Evolutionary conservation across 2,329 filamentous ascomycete species (phyloP).

Genomic region (Paraconiothyrium sp.): DNA sequence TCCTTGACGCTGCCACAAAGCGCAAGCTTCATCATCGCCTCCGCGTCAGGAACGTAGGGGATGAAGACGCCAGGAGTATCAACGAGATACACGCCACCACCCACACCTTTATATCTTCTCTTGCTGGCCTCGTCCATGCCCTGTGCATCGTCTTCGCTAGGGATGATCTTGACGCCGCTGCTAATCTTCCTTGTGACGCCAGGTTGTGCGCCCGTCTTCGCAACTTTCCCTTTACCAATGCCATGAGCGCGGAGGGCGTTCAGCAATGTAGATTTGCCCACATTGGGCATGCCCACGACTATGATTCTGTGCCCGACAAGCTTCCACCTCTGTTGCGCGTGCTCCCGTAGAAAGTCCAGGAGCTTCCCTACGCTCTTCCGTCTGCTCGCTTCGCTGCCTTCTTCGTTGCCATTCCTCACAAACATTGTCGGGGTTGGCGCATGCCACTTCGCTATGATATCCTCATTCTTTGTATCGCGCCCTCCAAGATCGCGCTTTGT

Average conservation of each 20-base stretch:
- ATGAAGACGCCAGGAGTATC: conserved; percentile 97
- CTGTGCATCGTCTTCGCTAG: conserved; percentile 58
- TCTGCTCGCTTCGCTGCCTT: conserved; percentile 36
- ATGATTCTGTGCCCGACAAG: conserved; percentile 86
- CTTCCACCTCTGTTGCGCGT: conserved; percentile 62
- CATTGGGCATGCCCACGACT: conserved; percentile 97
- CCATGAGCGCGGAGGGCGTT: conserved; percentile 81
- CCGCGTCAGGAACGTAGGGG: conserved; percentile 84
- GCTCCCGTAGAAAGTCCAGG: conserved; percentile 61
- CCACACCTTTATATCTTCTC: conserved; percentile 42
- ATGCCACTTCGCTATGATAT: conserved; percentile 65
- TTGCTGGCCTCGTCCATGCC: conserved; percentile 26
- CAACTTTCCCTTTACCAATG: conserved; percentile 74
- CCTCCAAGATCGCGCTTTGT: conserved; percentile 77
- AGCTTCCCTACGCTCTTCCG: conserved; percentile 47
- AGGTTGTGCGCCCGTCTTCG: conserved; percentile 84
- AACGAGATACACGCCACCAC: conserved; percentile 78
- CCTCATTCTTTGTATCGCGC: conserved; percentile 52
- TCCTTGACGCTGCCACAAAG: conserved; percentile 92
- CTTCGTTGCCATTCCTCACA: conserved; percentile 50
- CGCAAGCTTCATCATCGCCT: conserved; percentile 94
- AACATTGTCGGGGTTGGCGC: conserved; percentile 63
- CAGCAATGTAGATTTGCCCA: conserved; percentile 94
- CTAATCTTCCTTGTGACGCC: conserved; percentile 89
- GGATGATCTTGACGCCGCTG: conserved; percentile 81